phyloP scores from a whole-genome alignment of 2,329 filamentous ascomycete species.

The Aspergillus piperis region DNA sequence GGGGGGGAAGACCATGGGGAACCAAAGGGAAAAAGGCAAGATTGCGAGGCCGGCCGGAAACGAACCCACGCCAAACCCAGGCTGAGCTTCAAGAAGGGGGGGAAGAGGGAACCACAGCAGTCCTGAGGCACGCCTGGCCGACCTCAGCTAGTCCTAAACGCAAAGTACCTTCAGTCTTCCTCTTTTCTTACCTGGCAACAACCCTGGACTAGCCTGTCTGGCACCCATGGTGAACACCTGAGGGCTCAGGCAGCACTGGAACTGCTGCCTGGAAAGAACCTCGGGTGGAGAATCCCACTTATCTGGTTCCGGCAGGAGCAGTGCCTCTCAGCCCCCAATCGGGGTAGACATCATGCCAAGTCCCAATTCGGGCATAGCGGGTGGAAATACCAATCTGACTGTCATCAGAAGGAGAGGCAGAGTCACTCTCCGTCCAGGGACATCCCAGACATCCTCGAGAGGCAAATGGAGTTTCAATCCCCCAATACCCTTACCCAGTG shows the following conservation, averaged over 20 bases:
- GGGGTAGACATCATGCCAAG: conserved; percentile 11
- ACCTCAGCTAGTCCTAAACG: too few relatives aligned
- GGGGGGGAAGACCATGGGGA: conserved; percentile 7
- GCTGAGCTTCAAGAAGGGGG: background rate
- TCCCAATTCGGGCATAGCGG: conserved; percentile 13
- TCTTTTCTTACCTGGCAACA: background rate
- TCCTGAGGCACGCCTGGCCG: background rate
- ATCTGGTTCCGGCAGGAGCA: conserved; percentile 11
- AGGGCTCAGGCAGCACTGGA: conserved; percentile 12
- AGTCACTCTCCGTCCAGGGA: background rate
- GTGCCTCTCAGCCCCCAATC: conserved; percentile 7
- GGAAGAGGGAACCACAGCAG: background rate
- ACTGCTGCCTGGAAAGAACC: conserved; percentile 11
- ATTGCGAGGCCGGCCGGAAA: conserved; percentile 16
- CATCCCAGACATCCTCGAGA: background rate
- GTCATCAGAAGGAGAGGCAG: conserved; percentile 3
- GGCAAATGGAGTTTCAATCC: background rate
- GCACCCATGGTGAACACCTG: conserved; percentile 5
- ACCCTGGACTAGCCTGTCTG: background rate
- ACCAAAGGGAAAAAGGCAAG: conserved; percentile 11
- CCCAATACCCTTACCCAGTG: background rate
- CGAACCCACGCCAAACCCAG: conserved; percentile 12
- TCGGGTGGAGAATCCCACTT: conserved; percentile 8
- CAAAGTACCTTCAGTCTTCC: too few relatives aligned
- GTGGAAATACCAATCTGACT: background rate